These are phyloP conservation scores for Wickerhamiella brachini DNA, from an alignment of 805 yeast species.

Conservation along the genomic window DNA sequence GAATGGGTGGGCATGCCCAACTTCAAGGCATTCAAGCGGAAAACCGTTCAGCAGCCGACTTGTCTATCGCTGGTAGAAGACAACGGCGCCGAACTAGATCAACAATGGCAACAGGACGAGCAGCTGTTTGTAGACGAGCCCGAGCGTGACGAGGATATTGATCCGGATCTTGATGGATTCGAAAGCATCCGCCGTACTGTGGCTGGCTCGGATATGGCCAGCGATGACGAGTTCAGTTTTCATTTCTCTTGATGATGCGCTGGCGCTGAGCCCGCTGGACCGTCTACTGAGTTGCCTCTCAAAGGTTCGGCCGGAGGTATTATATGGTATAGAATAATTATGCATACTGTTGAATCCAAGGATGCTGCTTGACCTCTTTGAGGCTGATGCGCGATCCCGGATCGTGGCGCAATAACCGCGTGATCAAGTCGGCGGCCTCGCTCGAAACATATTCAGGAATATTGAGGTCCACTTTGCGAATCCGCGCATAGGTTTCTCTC, in stretches of 20 bases:
- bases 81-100: not conserved
- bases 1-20: conserved; percentile 8
- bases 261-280: no score
- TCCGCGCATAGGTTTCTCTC: conserved; percentile 59
- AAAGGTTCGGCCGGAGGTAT: no score
- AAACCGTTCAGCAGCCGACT: not conserved
- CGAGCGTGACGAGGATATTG: not conserved
- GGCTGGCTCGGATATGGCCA: not conserved
- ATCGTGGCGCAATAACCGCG: conserved; percentile 45
- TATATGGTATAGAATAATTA: not conserved
- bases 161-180: not conserved
- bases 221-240: conserved; percentile 18
- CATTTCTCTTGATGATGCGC: conserved; percentile 12
- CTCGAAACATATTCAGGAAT: conserved; percentile 57
- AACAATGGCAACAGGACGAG: not conserved
- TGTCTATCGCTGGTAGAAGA: not conserved
- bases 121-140: not conserved
- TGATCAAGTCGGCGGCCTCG: conserved; percentile 68
- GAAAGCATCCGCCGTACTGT: not conserved
- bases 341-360: conserved; percentile 69
- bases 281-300: no score
- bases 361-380: conserved; percentile 52
- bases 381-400: conserved; percentile 55
- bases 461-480: conserved; percentile 58
- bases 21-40: conserved; percentile 14